Evolutionary conservation across 1,139 yeast genomes (phyloP).

Genomic region (Suhomyces anneliseae): DNA sequence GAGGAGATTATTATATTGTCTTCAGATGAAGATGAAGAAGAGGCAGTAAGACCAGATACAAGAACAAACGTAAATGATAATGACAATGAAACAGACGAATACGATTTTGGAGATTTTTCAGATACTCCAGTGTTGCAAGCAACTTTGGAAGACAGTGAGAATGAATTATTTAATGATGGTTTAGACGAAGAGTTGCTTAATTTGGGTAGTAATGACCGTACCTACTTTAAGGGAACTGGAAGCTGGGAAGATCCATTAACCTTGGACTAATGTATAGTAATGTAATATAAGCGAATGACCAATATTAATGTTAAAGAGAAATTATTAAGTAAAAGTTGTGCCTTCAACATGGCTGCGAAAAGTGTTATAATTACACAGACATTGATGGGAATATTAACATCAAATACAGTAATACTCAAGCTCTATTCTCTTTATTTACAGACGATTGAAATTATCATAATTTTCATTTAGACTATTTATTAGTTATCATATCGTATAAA

Average conservation of each 20-base stretch:
- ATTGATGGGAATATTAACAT: too few relatives aligned
- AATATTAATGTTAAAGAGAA: neutral
- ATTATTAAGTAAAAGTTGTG: neutral
- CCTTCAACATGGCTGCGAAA: neutral
- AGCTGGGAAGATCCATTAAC: slow-evolving; percentile 44
- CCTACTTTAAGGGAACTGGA: slow-evolving; percentile 26
- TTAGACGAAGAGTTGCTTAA: slow-evolving; percentile 20
- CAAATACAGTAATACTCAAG: too few relatives aligned
- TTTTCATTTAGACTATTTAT: neutral
- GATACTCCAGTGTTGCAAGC: neutral
- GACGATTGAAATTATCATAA: too few relatives aligned
- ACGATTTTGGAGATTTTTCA: neutral
- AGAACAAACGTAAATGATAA: neutral
- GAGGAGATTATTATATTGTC: slow-evolving; percentile 30
- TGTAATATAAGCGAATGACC: neutral
- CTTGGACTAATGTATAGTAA: slow-evolving; percentile 21
- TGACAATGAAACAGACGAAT: too few relatives aligned
- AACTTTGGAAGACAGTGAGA: slow-evolving; percentile 7
- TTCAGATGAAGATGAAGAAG: slow-evolving; percentile 17
- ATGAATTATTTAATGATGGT: slow-evolving; percentile 22
- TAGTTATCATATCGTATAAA: neutral
- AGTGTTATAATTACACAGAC: too few relatives aligned
- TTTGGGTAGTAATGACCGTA: slow-evolving; percentile 6
- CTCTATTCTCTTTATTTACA: too few relatives aligned
- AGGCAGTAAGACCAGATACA: neutral